Base-by-base conservation (phyloP, 257 asterid species). In the Cynanchum wilfordii region DNA sequence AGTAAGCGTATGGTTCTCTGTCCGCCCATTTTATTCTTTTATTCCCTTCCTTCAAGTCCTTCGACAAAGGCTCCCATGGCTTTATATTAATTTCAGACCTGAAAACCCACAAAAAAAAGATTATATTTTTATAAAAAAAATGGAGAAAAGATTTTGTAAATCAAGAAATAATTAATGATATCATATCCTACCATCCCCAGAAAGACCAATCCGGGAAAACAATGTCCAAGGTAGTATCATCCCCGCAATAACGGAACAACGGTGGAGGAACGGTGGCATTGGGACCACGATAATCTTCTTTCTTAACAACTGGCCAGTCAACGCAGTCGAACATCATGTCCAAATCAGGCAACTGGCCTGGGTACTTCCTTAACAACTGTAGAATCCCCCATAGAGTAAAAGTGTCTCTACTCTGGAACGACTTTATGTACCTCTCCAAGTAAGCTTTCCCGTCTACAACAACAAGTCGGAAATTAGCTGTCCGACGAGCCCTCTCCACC, bases 81-180 rank as follows among this genome's bases (percentile, higher is more conserved):
- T 87, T 93, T 75, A 93, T 86, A 54, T 88, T 88, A 50, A 89
- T 83, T 85, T 93, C 99, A 3, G 95, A 79, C 99, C 99, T 91
- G 72, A 54, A 73, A 54, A 54, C 54, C 12, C 7, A 29, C 30
- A 13, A 12, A 12, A 52, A 50, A 13, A 50, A 5, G 0, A 24
- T 4, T 12, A 12, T 7, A 27, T 29, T 33, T 60, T 5, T 0
- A 3, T 1, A 3, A 17, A 10, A 2, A 16, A 70, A 55, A n/a
- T n/a, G 10, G 40, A 71, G 24, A 22, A 36, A 19, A 36, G 7
- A 1, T 7, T 2, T 7, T 17, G 22, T 19, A 12, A 3, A 20
- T 38, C 12, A 66, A 66, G 42, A 5, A 3, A 69, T 60, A 11
- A 49, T 10, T 24, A 4, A 29, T 3, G 20, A 17, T 10, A 33